Conservation (phyloP, 2,329 filamentous ascomycete species). For the Colletotrichum lini region DNA sequence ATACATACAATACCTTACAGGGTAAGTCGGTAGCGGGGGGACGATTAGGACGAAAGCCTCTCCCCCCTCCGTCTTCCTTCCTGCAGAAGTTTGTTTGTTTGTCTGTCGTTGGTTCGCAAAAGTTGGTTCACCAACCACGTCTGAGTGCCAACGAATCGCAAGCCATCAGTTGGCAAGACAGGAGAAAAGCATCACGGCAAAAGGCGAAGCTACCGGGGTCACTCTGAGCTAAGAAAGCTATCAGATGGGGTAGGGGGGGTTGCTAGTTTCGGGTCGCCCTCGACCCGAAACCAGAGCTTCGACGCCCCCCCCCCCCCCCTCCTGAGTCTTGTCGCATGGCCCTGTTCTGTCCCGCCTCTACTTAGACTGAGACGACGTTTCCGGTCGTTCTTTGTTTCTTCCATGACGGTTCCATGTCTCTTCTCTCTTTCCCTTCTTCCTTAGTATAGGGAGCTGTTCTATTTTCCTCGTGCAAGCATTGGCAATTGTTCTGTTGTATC, state of each 20-base stretch:
- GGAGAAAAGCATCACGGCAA: background rate
- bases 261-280: conserved; percentile 37
- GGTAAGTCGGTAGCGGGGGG: background rate
- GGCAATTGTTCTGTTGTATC: background rate
- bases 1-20: background rate
- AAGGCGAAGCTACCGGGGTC: background rate
- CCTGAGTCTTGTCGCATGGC: conserved; percentile 9
- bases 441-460: background rate
- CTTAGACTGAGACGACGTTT: conserved; percentile 23
- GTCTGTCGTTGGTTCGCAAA: background rate
- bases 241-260: conserved; percentile 22
- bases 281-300: conserved; percentile 38
- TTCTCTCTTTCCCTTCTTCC: background rate
- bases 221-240: background rate
- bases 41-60: no score
- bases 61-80: no score
- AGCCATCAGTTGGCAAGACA: background rate
- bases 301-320: conserved; percentile 13
- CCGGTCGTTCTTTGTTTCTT: conserved; percentile 35
- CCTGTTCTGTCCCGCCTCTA: background rate
- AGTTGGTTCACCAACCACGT: background rate
- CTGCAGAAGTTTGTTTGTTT: background rate
- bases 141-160: conserved; percentile 6
- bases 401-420: conserved; percentile 5
- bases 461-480: background rate